Conservation (phyloP, 768 basidiomycete genomes). For the Phaeolepiota aurea region DNA sequence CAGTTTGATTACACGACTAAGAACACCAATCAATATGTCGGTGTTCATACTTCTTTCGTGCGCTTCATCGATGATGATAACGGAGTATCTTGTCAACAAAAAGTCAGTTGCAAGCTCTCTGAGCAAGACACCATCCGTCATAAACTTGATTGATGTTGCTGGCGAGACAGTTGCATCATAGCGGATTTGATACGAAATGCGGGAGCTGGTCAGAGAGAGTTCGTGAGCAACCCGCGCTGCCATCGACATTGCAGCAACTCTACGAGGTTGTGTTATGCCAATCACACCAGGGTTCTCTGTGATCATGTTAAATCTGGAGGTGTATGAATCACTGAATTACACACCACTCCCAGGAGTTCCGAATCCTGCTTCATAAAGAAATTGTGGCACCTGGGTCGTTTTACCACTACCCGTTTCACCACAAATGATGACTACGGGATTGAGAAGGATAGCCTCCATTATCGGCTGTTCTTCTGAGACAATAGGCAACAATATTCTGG, state of each 20-base stretch:
- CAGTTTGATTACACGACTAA: slow-evolving; percentile 88
- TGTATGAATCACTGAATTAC: slow-evolving; percentile 10
- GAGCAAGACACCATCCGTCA: slow-evolving; percentile 97
- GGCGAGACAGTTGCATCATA: slow-evolving; percentile 93
- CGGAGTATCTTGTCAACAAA: slow-evolving; percentile 86
- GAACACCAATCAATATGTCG: slow-evolving; percentile 91
- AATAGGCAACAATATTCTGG: slow-evolving; percentile 78
- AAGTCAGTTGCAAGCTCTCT: slow-evolving; percentile 92
- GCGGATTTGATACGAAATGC: slow-evolving; percentile 94
- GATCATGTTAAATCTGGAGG: slow-evolving; percentile 2
- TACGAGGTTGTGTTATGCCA: slow-evolving; percentile 92
- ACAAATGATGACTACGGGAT: slow-evolving; percentile 78
- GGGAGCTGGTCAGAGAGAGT: slow-evolving; percentile 71
- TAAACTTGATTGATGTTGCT: slow-evolving; percentile 93
- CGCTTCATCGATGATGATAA: slow-evolving; percentile 95
- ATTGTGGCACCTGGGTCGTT: slow-evolving; percentile 97
- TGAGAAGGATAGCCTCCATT: slow-evolving; percentile 82
- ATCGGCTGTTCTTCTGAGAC: slow-evolving; percentile 90
- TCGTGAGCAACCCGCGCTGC: slow-evolving; percentile 90
- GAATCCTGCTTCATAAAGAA: slow-evolving; percentile 96
- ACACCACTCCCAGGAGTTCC: slow-evolving; percentile 75
- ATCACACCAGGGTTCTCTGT: slow-evolving; percentile 97
- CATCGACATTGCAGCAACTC: slow-evolving; percentile 97
- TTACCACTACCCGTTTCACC: slow-evolving; percentile 98
- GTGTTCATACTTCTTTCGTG: slow-evolving; percentile 98